phyloP scores from a whole-genome alignment of 1,284 basidiomycete genomes.

The Ustilago nuda region DNA sequence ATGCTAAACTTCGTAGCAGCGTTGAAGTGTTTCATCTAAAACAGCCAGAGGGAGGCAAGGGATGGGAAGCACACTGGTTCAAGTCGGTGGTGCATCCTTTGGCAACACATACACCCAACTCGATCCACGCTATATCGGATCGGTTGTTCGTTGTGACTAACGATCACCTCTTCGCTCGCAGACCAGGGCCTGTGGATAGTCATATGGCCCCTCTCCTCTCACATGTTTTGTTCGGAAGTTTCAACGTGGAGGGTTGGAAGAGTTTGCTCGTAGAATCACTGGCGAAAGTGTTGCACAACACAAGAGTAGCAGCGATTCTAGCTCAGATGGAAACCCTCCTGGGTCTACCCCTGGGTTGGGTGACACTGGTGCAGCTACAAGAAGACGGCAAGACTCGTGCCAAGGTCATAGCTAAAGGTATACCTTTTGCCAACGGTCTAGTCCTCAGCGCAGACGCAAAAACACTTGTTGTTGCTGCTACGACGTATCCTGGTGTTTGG shows the following conservation, averaged over 20 bases:
- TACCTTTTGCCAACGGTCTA: conserved; percentile 79
- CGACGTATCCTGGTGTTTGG: conserved; percentile 72
- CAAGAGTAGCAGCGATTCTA: conserved; percentile 60
- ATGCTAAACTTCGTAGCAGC: conserved; percentile 6
- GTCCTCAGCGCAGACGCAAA: conserved; percentile 73
- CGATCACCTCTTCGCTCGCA: conserved; percentile 77
- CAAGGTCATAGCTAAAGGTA: conserved; percentile 71
- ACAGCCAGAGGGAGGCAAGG: background rate
- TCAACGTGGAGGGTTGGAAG: background rate
- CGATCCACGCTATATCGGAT: conserved; percentile 75
- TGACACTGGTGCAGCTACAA: conserved; percentile 52
- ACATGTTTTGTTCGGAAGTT: conserved; percentile 1
- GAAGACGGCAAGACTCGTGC: conserved; percentile 12
- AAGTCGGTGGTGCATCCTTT: conserved; percentile 29
- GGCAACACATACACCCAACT: conserved; percentile 72
- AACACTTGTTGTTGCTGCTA: conserved; percentile 75
- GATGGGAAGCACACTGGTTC: conserved; percentile 26
- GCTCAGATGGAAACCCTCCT: conserved; percentile 74
- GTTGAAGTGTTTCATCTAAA: conserved; percentile 39
- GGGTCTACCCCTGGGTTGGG: conserved; percentile 75
- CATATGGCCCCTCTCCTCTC: conserved; percentile 17
- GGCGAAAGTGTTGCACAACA: background rate
- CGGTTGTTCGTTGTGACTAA: conserved; percentile 78
- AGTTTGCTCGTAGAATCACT: background rate
- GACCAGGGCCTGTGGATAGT: conserved; percentile 61